Base-by-base conservation (phyloP, 2,329 filamentous ascomycete genomes). In the Cladosporium sphaerospermum region DNA sequence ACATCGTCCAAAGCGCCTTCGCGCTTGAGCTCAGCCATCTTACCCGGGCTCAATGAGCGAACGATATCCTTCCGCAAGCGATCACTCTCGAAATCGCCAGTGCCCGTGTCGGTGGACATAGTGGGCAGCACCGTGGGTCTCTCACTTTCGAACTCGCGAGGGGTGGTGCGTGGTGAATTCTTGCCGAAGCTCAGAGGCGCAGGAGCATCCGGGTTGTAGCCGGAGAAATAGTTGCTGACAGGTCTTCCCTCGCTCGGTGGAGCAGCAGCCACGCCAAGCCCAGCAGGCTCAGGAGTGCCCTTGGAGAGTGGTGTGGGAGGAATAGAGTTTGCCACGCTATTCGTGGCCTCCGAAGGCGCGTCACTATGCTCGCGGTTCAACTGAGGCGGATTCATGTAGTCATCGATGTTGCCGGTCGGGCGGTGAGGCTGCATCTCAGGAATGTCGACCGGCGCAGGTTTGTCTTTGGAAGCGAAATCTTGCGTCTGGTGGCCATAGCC, bases 11-110 rank as follows among this genome's bases (percentile, higher is more conserved):
- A 32, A 48, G 54, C 32, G 60, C 56, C 44, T 46, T 51, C 44
- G 45, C 57, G 34, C 57, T 57, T 46, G 1, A 47, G 45, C 11
- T 48, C 46, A 11, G 56, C 55, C 16, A 45, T 48, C 34, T 57
- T 58, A 10, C 73, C 65, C 0, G 83, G 78, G 52, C 77, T 83
- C 2, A 91, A 73, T 40, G 82, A 86, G 54, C 80, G 82, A 50
- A 89, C 82, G 52, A 91, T 91, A 61, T 91, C 88, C 55, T 88
- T 84, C 28, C 83, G 78, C 44, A 91, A 67, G 53, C 80, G 76
- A 59, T 91, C 87, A 61, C 80, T 89, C 62, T 89, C 86, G 59
- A 84, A 81, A 54, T 84, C 74, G 31, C 81, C 77, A 0, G 78
- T 55, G 13, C 51, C 57, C 18, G 59, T 60, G 39, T 62, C 59